These are phyloP conservation scores for Phytophthora sp. DNA, from an alignment of 352 stramenopile species.

Conservation along the genomic window DNA sequence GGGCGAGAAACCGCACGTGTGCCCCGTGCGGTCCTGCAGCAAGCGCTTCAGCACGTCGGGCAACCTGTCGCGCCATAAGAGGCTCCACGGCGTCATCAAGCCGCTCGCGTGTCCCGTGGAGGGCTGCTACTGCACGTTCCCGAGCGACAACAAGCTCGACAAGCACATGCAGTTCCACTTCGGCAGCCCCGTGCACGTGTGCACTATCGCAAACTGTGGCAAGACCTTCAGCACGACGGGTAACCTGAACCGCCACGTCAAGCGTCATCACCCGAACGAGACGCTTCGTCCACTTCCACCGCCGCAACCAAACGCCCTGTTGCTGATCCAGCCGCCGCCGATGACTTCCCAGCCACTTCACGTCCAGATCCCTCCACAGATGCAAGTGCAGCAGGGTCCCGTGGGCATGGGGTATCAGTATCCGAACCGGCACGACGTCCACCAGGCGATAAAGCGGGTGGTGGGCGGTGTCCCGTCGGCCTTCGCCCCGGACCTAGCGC, in stretches of 20 bases:
- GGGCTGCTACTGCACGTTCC: constrained; percentile 47
- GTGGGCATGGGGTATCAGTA: constrained; percentile 35
- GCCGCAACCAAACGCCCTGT: constrained; percentile 10
- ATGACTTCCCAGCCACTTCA: background rate
- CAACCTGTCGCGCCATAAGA: constrained; percentile 62
- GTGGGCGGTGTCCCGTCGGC: constrained; percentile 17
- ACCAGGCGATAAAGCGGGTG: constrained; percentile 22
- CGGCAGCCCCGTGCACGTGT: constrained; percentile 51
- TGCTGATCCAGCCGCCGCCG: constrained; percentile 20
- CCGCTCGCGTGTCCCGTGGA: constrained; percentile 44
- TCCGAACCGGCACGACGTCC: constrained; percentile 21
- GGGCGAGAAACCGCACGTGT: constrained; percentile 59
- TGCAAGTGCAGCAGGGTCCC: constrained; percentile 25
- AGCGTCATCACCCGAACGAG: constrained; percentile 47
- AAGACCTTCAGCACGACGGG: constrained; percentile 74
- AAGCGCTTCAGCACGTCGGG: constrained; percentile 67
- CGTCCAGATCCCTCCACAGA: constrained; percentile 14
- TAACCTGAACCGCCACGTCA: constrained; percentile 61
- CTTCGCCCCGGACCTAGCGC: constrained; percentile 31
- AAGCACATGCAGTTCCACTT: constrained; percentile 68
- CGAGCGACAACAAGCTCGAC: constrained; percentile 55
- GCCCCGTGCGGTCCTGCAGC: constrained; percentile 40
- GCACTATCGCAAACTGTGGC: constrained; percentile 46
- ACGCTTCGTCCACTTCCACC: constrained; percentile 28
- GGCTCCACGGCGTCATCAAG: constrained; percentile 50